Evolutionary conservation across 306 rosid species (phyloP), one percentile per base, ranked within the genome.

Genomic region (Carpinus viminea): DNA sequence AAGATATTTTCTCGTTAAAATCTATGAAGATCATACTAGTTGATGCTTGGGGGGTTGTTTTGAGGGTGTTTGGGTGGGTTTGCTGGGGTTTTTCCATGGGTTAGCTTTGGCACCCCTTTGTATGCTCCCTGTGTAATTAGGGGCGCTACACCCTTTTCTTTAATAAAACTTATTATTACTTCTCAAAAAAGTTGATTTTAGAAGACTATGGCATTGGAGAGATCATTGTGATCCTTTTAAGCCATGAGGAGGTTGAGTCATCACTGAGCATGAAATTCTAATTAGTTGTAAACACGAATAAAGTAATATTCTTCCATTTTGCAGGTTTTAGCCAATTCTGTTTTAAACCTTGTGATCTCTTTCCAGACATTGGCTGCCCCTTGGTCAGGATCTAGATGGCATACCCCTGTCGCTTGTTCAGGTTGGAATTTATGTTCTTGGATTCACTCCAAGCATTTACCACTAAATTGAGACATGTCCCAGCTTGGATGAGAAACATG

Each of bases 361-460:
- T 43, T 36, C 48, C 48, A 17, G 8, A 65, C 20, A 36, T 21
- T 7, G 13, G 10, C 70, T 65, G 20, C 16, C 46, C 70, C 69
- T 38, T 18, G 47, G 57, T 41, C 21, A 43, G 17, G 36, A 15
- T 60, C n/a, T 18, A 28, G 74, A 43, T 13, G 8, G 68, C 55
- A 46, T 13, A 26, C 36, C 72, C 18, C 18, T 74, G 75, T 80
- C 11, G 17, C 72, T 68, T 12, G 8, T 68, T 45, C 34, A 6
- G 16, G 45, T 18, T 68, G 72, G 77, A 46, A 21, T 26, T 77
- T 62, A 62, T 15, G 69, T 62, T 62, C 43, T 15, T 66, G 62
- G 43, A 70, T 31, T 47, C 26, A 3, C 45, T 57, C n/a, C 21
- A 43, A 4, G 8, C 41, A 62, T 61, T 54, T 70, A 3, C 12